A percentile compares a stretch with the other conserved stretches of the same genome.
Evolutionary conservation across 2,329 filamentous ascomycete species (phyloP).

Genomic region (Mariannaea sp.): DNA sequence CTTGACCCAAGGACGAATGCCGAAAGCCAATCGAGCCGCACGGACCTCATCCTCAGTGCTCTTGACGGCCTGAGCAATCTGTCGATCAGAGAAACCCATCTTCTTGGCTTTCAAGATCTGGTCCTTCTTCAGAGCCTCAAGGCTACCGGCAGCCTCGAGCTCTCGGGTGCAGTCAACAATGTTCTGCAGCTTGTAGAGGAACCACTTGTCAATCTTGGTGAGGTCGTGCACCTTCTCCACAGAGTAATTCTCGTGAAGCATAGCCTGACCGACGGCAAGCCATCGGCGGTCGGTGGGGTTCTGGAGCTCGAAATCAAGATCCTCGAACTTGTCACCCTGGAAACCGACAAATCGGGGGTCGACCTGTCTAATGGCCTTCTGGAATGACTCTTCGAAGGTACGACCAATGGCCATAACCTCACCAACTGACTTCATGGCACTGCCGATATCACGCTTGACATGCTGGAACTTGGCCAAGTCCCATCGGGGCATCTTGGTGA

Average conservation of each 20-base stretch:
- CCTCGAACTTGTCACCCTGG: constrained; percentile 92
- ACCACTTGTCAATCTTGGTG: constrained; percentile 99
- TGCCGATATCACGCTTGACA: constrained; percentile 95
- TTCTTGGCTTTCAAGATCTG: constrained; percentile 92
- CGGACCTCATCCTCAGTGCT: constrained; percentile 90
- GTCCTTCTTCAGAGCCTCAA: constrained; percentile 86
- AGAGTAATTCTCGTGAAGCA: constrained; percentile 95
- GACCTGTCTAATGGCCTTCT: constrained; percentile 97
- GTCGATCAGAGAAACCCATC: constrained; percentile 94
- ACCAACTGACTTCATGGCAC: constrained; percentile 98
- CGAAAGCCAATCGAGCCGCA: constrained; percentile 80
- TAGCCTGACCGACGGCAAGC: constrained; percentile 96
- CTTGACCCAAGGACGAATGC: constrained; percentile 95
- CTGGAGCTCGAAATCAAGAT: constrained; percentile 85
- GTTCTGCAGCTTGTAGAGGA: constrained; percentile 97
- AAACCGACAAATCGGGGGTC: constrained; percentile 91
- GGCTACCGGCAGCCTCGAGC: constrained; percentile 80
- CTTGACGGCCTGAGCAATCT: constrained; percentile 86
- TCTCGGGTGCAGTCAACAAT: constrained; percentile 89
- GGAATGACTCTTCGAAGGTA: constrained; percentile 98
- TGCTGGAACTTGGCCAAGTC: constrained; percentile 99
- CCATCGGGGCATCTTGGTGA: constrained; percentile 98
- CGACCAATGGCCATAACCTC: constrained; percentile 99
- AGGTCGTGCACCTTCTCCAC: constrained; percentile 91
- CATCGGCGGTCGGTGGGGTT: constrained; percentile 97